Conservation (phyloP, 768 basidiomycete genomes). For the Leucosporidium creatinivorum region DNA sequence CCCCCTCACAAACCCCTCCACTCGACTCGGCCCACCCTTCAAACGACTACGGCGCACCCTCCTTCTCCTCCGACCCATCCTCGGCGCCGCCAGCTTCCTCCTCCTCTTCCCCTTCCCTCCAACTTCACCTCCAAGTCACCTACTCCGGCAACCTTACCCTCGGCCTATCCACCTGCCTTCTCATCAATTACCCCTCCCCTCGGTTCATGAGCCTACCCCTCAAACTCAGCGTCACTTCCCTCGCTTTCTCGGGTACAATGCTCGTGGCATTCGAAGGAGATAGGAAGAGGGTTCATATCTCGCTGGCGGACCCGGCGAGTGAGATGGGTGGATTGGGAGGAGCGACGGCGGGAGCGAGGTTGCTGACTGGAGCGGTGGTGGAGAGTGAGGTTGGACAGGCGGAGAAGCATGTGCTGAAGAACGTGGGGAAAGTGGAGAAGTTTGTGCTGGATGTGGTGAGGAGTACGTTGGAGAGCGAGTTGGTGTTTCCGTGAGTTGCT, state of each 20-base stretch:
- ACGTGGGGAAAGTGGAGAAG: slow-evolving; percentile 87
- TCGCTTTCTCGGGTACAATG: slow-evolving; percentile 78
- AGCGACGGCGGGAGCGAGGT: slow-evolving; percentile 54
- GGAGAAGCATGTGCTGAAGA: slow-evolving; percentile 91
- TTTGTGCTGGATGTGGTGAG: slow-evolving; percentile 94
- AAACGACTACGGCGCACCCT: neutral
- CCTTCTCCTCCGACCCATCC: slow-evolving; percentile 7
- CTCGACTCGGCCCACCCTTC: slow-evolving; percentile 5
- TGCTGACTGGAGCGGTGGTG: slow-evolving; percentile 79
- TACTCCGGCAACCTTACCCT: slow-evolving; percentile 71
- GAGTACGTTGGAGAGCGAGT: slow-evolving; percentile 65
- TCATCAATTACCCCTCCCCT: slow-evolving; percentile 93
- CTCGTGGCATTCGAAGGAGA: slow-evolving; percentile 86
- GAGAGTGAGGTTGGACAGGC: slow-evolving; percentile 95
- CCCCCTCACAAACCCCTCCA: slow-evolving; percentile 1
- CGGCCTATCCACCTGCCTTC: slow-evolving; percentile 80
- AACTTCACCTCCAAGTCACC: slow-evolving; percentile 74
- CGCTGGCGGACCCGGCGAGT: slow-evolving; percentile 54
- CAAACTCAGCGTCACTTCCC: slow-evolving; percentile 80
- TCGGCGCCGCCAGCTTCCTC: slow-evolving; percentile 40
- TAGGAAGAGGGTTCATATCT: slow-evolving; percentile 72
- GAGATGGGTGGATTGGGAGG: neutral
- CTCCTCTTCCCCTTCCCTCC: slow-evolving; percentile 53
- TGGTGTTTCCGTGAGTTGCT: slow-evolving; percentile 27
- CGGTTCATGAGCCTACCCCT: slow-evolving; percentile 97